phyloP scores from a whole-genome alignment of 352 stramenopile species.

The Paralagenidium karlingii region DNA sequence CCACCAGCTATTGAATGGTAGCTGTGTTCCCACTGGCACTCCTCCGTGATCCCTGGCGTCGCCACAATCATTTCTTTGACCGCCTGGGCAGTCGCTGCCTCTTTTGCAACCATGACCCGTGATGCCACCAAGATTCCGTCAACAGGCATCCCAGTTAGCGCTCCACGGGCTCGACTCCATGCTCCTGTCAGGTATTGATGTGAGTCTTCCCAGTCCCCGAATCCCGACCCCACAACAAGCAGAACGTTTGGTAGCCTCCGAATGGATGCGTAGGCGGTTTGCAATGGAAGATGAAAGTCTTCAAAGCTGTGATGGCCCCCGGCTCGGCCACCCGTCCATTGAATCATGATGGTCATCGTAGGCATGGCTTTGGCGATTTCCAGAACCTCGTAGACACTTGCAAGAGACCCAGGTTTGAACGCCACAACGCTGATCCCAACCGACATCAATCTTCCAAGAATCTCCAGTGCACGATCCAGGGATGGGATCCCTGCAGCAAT shows the following conservation, averaged over 20 bases:
- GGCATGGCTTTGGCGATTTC: conserved; percentile 51
- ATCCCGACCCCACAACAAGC: conserved; percentile 76
- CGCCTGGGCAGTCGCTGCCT: conserved; percentile 68
- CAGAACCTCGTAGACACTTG: conserved; percentile 65
- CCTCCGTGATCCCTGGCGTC: conserved; percentile 53
- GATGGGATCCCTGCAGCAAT: conserved; percentile 78
- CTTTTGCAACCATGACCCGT: conserved; percentile 78
- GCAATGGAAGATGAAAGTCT: conserved; percentile 74
- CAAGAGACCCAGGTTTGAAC: conserved; percentile 76
- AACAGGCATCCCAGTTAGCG: conserved; percentile 53
- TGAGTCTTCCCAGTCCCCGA: conserved; percentile 76
- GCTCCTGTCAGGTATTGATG: conserved; percentile 72
- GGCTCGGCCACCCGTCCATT: conserved; percentile 78
- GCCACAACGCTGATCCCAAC: conserved; percentile 65
- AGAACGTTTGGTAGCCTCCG: conserved; percentile 65
- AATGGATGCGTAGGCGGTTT: conserved; percentile 63
- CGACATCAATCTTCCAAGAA: conserved; percentile 44
- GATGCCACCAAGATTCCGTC: conserved; percentile 76
- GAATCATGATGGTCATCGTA: conserved; percentile 70
- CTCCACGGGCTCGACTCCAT: conserved; percentile 40
- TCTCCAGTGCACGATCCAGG: conserved; percentile 68
- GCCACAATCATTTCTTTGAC: conserved; percentile 79
- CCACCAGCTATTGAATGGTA: conserved; percentile 58
- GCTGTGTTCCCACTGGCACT: conserved; percentile 69
- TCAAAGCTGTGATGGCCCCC: conserved; percentile 84